Evolutionary conservation across 2,329 filamentous ascomycete species (phyloP).

Genomic region (Penicillium sp.): DNA sequence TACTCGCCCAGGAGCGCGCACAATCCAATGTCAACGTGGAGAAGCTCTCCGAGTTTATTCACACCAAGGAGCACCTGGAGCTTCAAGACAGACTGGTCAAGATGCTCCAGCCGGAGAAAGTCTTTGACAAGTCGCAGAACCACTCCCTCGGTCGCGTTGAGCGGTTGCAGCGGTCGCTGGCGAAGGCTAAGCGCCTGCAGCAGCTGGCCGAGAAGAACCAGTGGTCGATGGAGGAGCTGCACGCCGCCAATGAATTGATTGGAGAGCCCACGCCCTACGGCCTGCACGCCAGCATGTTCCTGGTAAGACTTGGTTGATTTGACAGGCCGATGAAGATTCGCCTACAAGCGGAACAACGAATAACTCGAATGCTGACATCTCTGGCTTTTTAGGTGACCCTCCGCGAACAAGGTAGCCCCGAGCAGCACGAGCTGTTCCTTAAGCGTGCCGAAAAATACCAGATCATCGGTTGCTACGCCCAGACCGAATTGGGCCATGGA

Average conservation of each 20-base stretch:
- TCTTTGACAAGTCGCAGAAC: slow-evolving; percentile 78
- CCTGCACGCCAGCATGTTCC: slow-evolving; percentile 70
- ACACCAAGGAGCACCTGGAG: slow-evolving; percentile 65
- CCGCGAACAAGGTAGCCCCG: slow-evolving; percentile 69
- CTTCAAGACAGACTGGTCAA: slow-evolving; percentile 62
- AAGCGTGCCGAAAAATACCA: slow-evolving; percentile 69
- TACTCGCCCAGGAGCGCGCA: slow-evolving; percentile 68
- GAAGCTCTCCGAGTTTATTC: slow-evolving; percentile 67
- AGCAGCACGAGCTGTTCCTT: slow-evolving; percentile 73
- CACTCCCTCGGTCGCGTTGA: slow-evolving; percentile 72
- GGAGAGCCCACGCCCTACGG: slow-evolving; percentile 74
- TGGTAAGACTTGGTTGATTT: slow-evolving; percentile 46
- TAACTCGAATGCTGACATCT: slow-evolving; percentile 12
- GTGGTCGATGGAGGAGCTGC: slow-evolving; percentile 67
- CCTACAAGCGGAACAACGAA: background rate
- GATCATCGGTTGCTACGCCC: slow-evolving; percentile 76
- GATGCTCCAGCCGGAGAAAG: slow-evolving; percentile 66
- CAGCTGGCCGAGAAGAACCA: slow-evolving; percentile 66
- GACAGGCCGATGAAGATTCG: too few species aligned
- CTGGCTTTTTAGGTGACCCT: slow-evolving; percentile 59
- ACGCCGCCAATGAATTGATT: slow-evolving; percentile 67
- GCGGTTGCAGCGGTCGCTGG: slow-evolving; percentile 68
- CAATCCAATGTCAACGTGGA: slow-evolving; percentile 68
- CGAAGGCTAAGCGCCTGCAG: slow-evolving; percentile 68
- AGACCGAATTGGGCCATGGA: slow-evolving; percentile 78